These are phyloP conservation scores for Termitomyces titanicus DNA, from an alignment of 768 basidiomycete genomes.

Conservation along the genomic window DNA sequence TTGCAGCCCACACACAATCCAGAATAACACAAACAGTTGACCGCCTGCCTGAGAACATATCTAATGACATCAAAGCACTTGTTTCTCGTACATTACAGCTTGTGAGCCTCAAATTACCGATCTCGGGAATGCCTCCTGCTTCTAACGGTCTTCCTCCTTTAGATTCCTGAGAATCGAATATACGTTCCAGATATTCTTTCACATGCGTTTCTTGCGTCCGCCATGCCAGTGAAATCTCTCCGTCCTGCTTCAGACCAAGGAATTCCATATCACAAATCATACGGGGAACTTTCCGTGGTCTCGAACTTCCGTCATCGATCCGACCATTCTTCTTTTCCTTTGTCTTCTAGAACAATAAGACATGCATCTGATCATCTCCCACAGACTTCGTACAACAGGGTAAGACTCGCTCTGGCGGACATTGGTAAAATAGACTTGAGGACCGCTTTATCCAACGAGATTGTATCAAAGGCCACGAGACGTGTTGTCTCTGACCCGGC, in stretches of 20 bases:
- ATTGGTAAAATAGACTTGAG: slow-evolving; percentile 20
- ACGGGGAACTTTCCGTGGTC: background rate
- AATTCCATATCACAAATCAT: background rate
- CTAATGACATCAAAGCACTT: slow-evolving; percentile 22
- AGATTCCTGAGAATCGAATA: slow-evolving; percentile 17
- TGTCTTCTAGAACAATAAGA: background rate
- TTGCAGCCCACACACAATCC: slow-evolving; percentile 14
- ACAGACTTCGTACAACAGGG: slow-evolving; percentile 1
- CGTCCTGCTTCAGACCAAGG: background rate
- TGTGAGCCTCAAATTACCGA: slow-evolving; percentile 19
- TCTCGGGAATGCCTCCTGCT: background rate
- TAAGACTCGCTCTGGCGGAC: slow-evolving; percentile 11
- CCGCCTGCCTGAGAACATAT: slow-evolving; percentile 21
- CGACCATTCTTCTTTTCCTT: background rate
- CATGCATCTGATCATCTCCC: slow-evolving; percentile 10
- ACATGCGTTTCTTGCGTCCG: slow-evolving; percentile 11
- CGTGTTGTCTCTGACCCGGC: slow-evolving; percentile 32
- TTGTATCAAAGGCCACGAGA: slow-evolving; percentile 15
- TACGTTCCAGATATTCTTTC: slow-evolving; percentile 11
- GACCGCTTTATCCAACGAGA: slow-evolving; percentile 15
- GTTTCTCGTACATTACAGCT: slow-evolving; percentile 23
- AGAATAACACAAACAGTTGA: slow-evolving; percentile 22
- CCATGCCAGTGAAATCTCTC: slow-evolving; percentile 2
- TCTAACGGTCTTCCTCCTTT: background rate
- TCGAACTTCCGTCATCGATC: background rate